Conservation (phyloP, 1,284 basidiomycete species). For the Heterobasidion occidentale region DNA sequence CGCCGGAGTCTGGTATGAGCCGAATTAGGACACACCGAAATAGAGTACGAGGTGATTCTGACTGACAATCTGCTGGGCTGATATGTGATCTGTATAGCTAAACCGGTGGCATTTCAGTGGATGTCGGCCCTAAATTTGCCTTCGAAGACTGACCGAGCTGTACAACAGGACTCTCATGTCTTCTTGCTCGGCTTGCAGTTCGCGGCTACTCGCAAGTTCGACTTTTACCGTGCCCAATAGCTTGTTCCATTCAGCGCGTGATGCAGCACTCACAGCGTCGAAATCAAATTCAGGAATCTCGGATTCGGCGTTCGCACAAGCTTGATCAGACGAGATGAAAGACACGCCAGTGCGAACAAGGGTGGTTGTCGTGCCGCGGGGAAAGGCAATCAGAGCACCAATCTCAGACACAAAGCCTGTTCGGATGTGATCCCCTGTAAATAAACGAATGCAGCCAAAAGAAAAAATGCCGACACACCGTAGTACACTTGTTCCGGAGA, state of each 20-base stretch:
- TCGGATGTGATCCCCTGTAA: neutral
- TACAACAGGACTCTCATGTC: conserved; percentile 44
- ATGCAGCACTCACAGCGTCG: conserved; percentile 32
- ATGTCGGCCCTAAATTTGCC: too few species aligned
- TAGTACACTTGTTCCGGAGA: conserved; percentile 41
- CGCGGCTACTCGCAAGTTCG: conserved; percentile 23
- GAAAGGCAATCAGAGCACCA: conserved; percentile 46
- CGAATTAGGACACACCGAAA: conserved; percentile 27
- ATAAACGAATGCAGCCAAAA: neutral
- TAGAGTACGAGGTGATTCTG: neutral
- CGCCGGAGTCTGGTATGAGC: conserved; percentile 33
- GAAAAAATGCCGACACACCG: conserved; percentile 18
- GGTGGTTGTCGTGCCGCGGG: conserved; percentile 32
- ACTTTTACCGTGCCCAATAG: conserved; percentile 47
- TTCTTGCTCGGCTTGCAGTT: conserved; percentile 24
- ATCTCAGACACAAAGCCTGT: conserved; percentile 21
- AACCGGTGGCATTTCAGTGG: too few species aligned
- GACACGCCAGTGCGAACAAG: conserved; percentile 52
- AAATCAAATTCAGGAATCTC: conserved; percentile 59
- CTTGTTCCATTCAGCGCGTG: conserved; percentile 47
- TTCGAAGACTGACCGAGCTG: conserved; percentile 35
- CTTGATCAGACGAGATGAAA: conserved; percentile 50
- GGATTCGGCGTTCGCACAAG: conserved; percentile 49
- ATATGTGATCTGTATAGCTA: conserved; percentile 61
- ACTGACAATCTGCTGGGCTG: conserved; percentile 56